Base-by-base conservation (phyloP, 2,329 filamentous ascomycete genomes). In the Alternaria gaisen region DNA sequence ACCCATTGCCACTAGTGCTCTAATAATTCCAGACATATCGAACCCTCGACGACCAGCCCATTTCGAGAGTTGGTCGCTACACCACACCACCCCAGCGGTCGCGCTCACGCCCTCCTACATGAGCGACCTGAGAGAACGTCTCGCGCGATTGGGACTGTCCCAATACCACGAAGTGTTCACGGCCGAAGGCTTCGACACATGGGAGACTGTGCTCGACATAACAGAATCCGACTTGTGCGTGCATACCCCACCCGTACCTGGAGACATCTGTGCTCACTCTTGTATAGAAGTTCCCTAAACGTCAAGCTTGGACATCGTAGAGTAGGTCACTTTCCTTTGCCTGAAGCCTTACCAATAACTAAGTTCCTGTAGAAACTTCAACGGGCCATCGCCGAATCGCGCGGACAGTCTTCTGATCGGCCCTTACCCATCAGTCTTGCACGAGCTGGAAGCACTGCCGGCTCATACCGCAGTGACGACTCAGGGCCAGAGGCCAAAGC, bases 141-240 rank as follows among this genome's bases (percentile, higher is more conserved):
- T 94, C 76, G 85, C 87, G 80, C 90, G 91, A 83, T 84, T 94
- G 83, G 91, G 91, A 75, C 85, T 95, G 77, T 83, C 87, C 80
- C 90, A 93, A 80, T 94, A 95, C 80, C 85, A 91, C 61, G 84
- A 89, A 67, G 80, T 83, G 57, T 91, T 95, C 70, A 76, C 92
- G 43, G 87, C 91, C 54, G 91, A 94, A 79, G 92, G 92, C 3
- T 95, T 95, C 77, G 92, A 95, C 77, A 88, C 89, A 11, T 94
- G 92, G 92, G 90, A 93, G 34, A 93, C 90, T 1, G 89, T 94
- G 56, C 83, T 93, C 52, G 91, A 94, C 73, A 93, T 95, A 55
- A 93, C 91, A 62, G 92, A 94, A 78, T 91, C 90, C 24, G 92
- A 95, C 72, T 83, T 95, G 90, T 93, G 79, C 76, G 88, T 41